Percentiles rank a stretch among this genome's conserved stretches.
Conservation (phyloP, 495 filamentous ascomycete genomes). For the Jackrogersella multiformis region DNA sequence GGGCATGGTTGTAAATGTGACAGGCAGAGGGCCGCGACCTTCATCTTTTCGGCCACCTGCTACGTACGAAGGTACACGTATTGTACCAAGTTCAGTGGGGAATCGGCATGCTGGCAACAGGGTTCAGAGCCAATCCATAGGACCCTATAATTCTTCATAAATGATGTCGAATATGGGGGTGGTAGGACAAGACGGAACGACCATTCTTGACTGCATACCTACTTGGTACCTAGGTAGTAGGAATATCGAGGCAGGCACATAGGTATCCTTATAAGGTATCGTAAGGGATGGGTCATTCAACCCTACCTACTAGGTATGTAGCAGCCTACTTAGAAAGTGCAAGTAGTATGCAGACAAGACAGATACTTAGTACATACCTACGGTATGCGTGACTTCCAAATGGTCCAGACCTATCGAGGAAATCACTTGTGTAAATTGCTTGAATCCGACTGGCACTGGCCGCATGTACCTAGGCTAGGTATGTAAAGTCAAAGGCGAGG, state of each 20-base stretch:
- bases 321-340: conserved; percentile 14
- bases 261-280: neutral
- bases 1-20: conserved; percentile 11
- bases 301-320: conserved; percentile 5
- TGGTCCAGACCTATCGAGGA: conserved; percentile 35
- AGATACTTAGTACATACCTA: conserved; percentile 23
- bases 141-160: neutral
- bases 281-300: conserved; percentile 28
- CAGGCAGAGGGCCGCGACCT: conserved; percentile 16
- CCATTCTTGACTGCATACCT: conserved; percentile 24
- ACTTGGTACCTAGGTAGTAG: conserved; percentile 4
- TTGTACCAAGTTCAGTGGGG: conserved; percentile 29
- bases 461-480: neutral
- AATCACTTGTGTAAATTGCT: conserved; percentile 3
- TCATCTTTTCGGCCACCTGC: conserved; percentile 23
- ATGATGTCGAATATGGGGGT: conserved; percentile 9
- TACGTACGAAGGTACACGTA: conserved; percentile 24
- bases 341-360: conserved; percentile 27
- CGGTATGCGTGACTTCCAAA: conserved; percentile 19
- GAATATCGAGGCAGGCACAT: conserved; percentile 6
- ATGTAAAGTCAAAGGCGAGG: neutral
- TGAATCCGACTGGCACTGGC: conserved; percentile 16
- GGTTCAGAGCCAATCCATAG: conserved; percentile 33
- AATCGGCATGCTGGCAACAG: conserved; percentile 35
- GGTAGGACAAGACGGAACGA: conserved; percentile 29